Percentiles rank a stretch among this genome's conserved stretches.
These are phyloP conservation scores for Pseudoturritis turrita DNA, from an alignment of 345 rosid genomes.

Conservation along the genomic window DNA sequence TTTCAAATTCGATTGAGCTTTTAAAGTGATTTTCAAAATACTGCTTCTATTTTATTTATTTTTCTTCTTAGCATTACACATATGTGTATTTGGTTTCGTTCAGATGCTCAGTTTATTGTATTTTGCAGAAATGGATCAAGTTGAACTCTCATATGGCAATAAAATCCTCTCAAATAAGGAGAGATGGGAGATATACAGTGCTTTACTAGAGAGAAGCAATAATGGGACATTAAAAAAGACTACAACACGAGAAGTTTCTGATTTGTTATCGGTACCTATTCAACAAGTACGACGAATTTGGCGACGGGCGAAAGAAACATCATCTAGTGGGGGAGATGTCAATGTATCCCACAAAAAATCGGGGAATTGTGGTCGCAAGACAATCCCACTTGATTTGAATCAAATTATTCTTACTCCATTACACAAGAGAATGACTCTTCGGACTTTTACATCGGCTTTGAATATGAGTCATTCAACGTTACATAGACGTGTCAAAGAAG, in stretches of 20 bases:
- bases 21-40: too few species aligned
- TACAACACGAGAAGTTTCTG: background rate
- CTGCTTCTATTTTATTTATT: too few species aligned
- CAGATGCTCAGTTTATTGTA: too few species aligned
- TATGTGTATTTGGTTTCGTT: too few species aligned
- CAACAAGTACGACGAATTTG: background rate
- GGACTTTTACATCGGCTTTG: background rate
- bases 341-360: background rate
- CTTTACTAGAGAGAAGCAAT: background rate
- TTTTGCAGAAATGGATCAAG: background rate
- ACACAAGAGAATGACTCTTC: background rate
- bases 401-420: background rate
- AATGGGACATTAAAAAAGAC: background rate
- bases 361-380: background rate
- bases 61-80: too few species aligned
- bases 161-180: background rate
- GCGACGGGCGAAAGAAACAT: background rate
- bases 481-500: too few species aligned
- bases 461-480: too few species aligned
- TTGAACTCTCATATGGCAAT: background rate
- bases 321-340: background rate
- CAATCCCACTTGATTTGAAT: background rate
- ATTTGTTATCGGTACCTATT: background rate
- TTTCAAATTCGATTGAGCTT: too few species aligned
- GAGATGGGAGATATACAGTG: background rate